These are phyloP conservation scores for Penicillium sp. DNA, from an alignment of 2,329 filamentous ascomycete species.

Conservation along the genomic window DNA sequence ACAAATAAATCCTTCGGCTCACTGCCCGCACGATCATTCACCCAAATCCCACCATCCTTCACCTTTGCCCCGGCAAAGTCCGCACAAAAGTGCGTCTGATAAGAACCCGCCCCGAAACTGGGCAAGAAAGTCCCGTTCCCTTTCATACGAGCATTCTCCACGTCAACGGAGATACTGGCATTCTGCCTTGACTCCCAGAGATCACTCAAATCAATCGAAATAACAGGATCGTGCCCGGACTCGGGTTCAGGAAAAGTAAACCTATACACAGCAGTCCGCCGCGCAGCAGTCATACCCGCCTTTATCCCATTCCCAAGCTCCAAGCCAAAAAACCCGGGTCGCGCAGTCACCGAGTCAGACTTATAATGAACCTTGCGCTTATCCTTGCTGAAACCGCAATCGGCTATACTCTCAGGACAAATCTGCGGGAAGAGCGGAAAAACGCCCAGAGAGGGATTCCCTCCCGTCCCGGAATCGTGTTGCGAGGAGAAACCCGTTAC, in stretches of 20 bases:
- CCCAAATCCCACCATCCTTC: slow-evolving; percentile 64
- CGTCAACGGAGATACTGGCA: slow-evolving; percentile 59
- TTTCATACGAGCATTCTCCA: slow-evolving; percentile 60
- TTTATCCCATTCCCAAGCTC: slow-evolving; percentile 59
- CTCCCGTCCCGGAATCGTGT: slow-evolving; percentile 55
- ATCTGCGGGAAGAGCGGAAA: slow-evolving; percentile 71
- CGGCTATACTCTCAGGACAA: slow-evolving; percentile 59
- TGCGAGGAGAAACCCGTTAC: slow-evolving; percentile 54
- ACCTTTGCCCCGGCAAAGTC: slow-evolving; percentile 64
- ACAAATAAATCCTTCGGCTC: slow-evolving; percentile 57
- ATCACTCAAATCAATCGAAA: slow-evolving; percentile 67
- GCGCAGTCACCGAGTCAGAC: slow-evolving; percentile 57
- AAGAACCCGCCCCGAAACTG: slow-evolving; percentile 66
- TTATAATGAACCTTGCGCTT: slow-evolving; percentile 53
- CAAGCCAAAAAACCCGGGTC: slow-evolving; percentile 66
- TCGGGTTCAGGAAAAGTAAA: slow-evolving; percentile 68
- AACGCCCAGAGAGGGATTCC: slow-evolving; percentile 66
- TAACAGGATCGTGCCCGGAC: slow-evolving; percentile 64
- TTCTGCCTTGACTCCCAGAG: slow-evolving; percentile 64
- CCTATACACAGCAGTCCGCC: slow-evolving; percentile 65
- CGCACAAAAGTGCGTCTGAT: slow-evolving; percentile 65
- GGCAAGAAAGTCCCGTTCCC: slow-evolving; percentile 64
- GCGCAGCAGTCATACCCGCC: slow-evolving; percentile 67
- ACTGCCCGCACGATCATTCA: slow-evolving; percentile 61
- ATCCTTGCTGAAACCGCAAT: slow-evolving; percentile 61